A percentile compares a stretch with the other conserved stretches of the same genome.
These are phyloP conservation scores for Malus orientalis DNA, from an alignment of 306 rosid species.

Conservation along the genomic window DNA sequence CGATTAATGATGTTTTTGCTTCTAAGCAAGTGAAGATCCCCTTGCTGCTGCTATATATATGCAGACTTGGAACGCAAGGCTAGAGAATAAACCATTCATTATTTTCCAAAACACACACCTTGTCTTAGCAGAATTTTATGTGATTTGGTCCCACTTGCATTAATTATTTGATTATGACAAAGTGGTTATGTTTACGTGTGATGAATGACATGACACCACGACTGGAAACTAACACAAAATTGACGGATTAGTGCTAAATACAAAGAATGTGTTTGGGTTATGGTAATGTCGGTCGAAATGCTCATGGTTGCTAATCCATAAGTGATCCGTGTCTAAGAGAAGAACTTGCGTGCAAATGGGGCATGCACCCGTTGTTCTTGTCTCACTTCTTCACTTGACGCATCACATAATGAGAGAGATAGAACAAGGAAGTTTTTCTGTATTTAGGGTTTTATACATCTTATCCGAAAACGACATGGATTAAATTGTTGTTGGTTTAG, in stretches of 20 bases:
- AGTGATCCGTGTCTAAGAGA: neutral
- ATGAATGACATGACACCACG: neutral
- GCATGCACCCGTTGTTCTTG: neutral
- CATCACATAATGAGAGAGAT: neutral
- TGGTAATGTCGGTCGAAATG: neutral
- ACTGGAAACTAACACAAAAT: neutral
- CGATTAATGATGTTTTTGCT: slow-evolving; percentile 15
- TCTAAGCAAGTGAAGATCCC: slow-evolving; percentile 10
- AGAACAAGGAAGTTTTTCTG: neutral
- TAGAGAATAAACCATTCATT: neutral
- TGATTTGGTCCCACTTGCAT: neutral
- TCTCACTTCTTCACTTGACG: neutral
- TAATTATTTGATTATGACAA: neutral
- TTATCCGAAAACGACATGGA: neutral
- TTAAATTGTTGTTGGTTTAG: neutral
- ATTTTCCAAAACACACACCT: neutral
- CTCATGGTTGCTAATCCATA: neutral
- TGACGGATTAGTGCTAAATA: neutral
- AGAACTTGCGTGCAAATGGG: neutral
- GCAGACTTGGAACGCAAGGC: neutral
- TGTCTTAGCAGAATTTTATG: neutral
- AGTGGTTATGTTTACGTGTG: neutral
- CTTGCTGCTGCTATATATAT: neutral
- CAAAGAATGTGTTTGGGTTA: neutral
- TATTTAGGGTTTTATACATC: neutral